A percentile compares a stretch with the other conserved stretches of the same genome.
Conservation (phyloP, 2,329 filamentous ascomycete genomes). For the Colletotrichum sp. region DNA sequence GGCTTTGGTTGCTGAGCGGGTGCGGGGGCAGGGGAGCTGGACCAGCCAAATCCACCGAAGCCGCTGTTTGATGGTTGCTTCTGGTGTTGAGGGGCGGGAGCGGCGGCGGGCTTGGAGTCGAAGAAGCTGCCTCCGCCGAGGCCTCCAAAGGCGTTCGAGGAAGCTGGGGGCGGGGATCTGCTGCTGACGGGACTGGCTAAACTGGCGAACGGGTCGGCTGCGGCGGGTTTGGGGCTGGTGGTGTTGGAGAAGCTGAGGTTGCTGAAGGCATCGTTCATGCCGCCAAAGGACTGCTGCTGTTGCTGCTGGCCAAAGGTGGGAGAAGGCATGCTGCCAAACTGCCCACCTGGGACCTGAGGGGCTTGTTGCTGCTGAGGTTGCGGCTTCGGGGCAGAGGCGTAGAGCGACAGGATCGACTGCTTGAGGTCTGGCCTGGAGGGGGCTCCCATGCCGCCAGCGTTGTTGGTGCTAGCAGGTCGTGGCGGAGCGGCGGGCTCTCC, state of each 20-base stretch:
- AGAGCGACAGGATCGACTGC: conserved; percentile 95
- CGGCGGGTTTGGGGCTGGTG: conserved; percentile 53
- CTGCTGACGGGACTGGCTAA: conserved; percentile 46
- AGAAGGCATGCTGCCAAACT: conserved; percentile 72
- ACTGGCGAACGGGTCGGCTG: conserved; percentile 64
- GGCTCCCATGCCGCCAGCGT: conserved; percentile 61
- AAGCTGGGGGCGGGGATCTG: conserved; percentile 38
- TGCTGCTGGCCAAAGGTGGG: conserved; percentile 55
- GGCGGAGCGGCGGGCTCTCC: conserved; percentile 75
- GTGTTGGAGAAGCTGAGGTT: conserved; percentile 49
- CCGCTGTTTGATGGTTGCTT: conserved; percentile 61
- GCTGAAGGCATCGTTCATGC: conserved; percentile 78
- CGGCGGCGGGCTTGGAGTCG: conserved; percentile 70
- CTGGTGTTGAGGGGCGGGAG: conserved; percentile 51
- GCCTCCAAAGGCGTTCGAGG: conserved; percentile 51
- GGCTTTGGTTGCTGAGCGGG: conserved; percentile 43
- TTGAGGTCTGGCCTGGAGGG: conserved; percentile 92
- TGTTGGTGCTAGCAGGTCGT: conserved; percentile 81
- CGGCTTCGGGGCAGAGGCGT: conserved; percentile 83
- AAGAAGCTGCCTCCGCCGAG: conserved; percentile 84
- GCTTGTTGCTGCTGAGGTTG: conserved; percentile 56
- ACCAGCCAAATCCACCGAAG: conserved; percentile 71
- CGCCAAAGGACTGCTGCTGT: conserved; percentile 57
- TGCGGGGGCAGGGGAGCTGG: conserved; percentile 50
- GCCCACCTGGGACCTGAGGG: conserved; percentile 54